phyloP scores from a whole-genome alignment of 148 eudicot species.

The Arbutus unedo region DNA sequence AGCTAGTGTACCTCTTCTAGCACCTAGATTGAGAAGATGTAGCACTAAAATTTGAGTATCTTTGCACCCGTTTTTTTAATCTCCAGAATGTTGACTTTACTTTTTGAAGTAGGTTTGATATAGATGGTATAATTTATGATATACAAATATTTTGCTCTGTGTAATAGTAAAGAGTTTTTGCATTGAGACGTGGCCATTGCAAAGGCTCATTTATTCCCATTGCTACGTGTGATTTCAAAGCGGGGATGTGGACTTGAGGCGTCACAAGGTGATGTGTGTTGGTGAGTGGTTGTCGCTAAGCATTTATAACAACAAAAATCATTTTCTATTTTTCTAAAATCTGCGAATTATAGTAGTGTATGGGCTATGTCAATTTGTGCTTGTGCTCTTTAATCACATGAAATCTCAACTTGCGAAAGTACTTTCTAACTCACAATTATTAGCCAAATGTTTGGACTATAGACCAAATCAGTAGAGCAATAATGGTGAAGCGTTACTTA shows the following conservation, averaged over 20 bases:
- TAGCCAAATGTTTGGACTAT: background rate
- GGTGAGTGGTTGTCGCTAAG: background rate
- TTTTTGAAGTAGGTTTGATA: background rate
- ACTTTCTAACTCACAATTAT: background rate
- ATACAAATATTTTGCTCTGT: no score
- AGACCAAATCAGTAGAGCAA: background rate
- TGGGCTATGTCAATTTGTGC: background rate
- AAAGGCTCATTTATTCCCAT: background rate
- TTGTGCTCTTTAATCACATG: background rate
- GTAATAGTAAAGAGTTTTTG: background rate
- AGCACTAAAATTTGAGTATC: background rate
- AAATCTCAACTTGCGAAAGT: background rate
- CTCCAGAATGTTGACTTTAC: background rate
- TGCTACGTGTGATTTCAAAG: background rate
- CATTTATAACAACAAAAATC: background rate
- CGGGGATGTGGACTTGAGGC: background rate
- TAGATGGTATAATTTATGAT: background rate
- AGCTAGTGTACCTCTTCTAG: background rate
- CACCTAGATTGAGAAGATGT: background rate
- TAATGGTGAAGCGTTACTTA: no score
- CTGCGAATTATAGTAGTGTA: background rate
- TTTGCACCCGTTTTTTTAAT: background rate
- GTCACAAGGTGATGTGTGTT: background rate
- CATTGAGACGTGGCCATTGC: background rate
- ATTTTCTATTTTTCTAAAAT: background rate